Base-by-base conservation (phyloP, 345 rosid species). In the Gossypium anomalum region DNA sequence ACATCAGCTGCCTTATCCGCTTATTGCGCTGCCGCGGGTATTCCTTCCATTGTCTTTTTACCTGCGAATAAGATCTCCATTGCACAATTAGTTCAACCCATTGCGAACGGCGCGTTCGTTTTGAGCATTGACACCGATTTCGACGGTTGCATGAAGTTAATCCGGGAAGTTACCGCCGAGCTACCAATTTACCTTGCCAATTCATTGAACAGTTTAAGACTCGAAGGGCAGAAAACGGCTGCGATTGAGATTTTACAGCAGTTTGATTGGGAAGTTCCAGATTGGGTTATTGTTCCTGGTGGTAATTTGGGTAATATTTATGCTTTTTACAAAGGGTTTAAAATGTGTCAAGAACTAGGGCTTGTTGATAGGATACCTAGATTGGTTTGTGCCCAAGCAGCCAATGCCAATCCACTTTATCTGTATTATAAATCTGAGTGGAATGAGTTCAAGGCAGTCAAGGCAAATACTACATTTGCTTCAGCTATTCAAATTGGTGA, bases 211-310 rank as follows among this genome's bases (percentile, higher is more conserved):
- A 90, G 95, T 78, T 84, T 93, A 73, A 89, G 98, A 77, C 80
- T 93, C 3, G 98, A 93, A 83, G 97, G 98, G 55, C 98, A 93
- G 70, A 91, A 93, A 64, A 93, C 97, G 7, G 97, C 97, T 27
- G 98, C 97, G 0, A 87, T 93, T 2, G 97, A 93, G 87, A 93
- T 93, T 70, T 72, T 93, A 80, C 98, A 93, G 88, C 98, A 93
- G 84, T 91, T 91, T 73, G 90, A 93, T 62, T 93, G 98, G 97
- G 86, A 89, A 74, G 97, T 93, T 53, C 98, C 98, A 0, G 96
- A 93, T 73, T 93, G 98, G 98, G 98, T 93, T 29, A 89, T 93
- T n/a, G 90, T 93, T 59, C 98, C 97, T 0, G 98, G 98, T 51
- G 97, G 97, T 11, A 93, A 93, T 69, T 80, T 93, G 16, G 98